Percentiles rank a stretch among this genome's conserved stretches.
These are phyloP conservation scores for Ganoderma meredithae DNA, from an alignment of 1,284 basidiomycete genomes.

Conservation along the genomic window DNA sequence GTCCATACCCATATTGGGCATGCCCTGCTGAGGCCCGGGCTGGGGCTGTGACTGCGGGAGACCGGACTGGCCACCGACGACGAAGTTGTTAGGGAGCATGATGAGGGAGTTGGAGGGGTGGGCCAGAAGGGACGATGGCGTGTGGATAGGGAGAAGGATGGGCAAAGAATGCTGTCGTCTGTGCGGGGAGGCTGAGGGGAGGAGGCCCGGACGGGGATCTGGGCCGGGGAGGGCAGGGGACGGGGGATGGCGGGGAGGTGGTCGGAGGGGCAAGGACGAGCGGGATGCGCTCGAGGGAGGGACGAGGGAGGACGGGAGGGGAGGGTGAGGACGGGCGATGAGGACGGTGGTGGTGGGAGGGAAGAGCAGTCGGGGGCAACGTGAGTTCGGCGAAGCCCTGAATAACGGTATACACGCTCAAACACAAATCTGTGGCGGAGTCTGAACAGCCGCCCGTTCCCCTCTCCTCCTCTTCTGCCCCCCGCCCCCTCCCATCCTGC, in stretches of 20 bases:
- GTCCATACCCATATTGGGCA: conserved; percentile 55
- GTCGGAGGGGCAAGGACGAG: conserved; percentile 26
- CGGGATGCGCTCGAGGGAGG: conserved; percentile 30
- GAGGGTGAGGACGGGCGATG: conserved; percentile 31
- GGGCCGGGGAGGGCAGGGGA: conserved; percentile 38
- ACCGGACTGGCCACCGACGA: conserved; percentile 55
- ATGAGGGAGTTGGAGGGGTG: conserved; percentile 24
- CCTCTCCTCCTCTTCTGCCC: conserved; percentile 10
- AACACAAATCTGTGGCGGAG: conserved; percentile 40
- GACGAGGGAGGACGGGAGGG: conserved; percentile 32
- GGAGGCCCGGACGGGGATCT: conserved; percentile 28
- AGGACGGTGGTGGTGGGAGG: conserved; percentile 41
- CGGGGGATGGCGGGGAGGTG: conserved; percentile 25
- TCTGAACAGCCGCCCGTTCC: conserved; percentile 30
- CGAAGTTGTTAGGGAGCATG: conserved; percentile 44
- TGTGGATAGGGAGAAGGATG: conserved; percentile 26
- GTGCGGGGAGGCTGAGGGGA: conserved; percentile 37
- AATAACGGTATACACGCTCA: conserved; percentile 39
- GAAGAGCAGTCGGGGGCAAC: conserved; percentile 38
- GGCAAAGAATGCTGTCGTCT: conserved; percentile 11
- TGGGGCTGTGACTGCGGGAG: conserved; percentile 44
- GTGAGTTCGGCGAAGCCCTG: conserved; percentile 38
- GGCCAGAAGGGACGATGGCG: conserved; percentile 32
- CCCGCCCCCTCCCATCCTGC: not conserved
- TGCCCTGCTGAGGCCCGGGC: conserved; percentile 46